Percentiles rank a stretch among this genome's conserved stretches.
These are phyloP conservation scores for Poa pratensis DNA, from an alignment of 176 grass and related monocot genomes.

Conservation along the genomic window DNA sequence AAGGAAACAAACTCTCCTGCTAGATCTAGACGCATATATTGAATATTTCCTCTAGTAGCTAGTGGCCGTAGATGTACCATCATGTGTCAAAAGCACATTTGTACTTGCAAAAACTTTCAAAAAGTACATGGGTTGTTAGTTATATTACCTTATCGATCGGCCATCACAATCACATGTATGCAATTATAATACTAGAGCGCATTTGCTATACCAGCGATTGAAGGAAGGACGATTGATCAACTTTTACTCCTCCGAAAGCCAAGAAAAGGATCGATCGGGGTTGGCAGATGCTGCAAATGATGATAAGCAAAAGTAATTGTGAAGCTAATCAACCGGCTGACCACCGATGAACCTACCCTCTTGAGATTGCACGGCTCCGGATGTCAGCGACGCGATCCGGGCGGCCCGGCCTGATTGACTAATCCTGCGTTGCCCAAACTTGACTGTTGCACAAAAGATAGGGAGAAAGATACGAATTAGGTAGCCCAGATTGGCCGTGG, in stretches of 20 bases:
- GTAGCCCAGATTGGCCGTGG: slow-evolving; percentile 42
- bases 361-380: neutral
- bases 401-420: neutral
- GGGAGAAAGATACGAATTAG: slow-evolving; percentile 50
- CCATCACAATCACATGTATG: slow-evolving; percentile 28
- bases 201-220: slow-evolving; percentile 24
- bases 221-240: slow-evolving; percentile 28
- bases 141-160: neutral
- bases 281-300: slow-evolving; percentile 20
- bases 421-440: slow-evolving; percentile 47
- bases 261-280: slow-evolving; percentile 42
- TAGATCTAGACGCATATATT: neutral
- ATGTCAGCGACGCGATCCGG: slow-evolving; percentile 9
- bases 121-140: neutral
- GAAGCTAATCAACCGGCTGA: neutral
- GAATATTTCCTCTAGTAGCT: too few relatives aligned
- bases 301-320: neutral
- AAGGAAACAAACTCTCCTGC: neutral
- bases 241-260: slow-evolving; percentile 60
- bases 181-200: neutral
- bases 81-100: neutral
- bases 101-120: neutral
- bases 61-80: neutral
- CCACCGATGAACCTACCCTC: neutral
- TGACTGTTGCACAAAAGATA: slow-evolving; percentile 56